Base-by-base conservation (phyloP, 2,329 filamentous ascomycete genomes). In the Xylaria sp. region DNA sequence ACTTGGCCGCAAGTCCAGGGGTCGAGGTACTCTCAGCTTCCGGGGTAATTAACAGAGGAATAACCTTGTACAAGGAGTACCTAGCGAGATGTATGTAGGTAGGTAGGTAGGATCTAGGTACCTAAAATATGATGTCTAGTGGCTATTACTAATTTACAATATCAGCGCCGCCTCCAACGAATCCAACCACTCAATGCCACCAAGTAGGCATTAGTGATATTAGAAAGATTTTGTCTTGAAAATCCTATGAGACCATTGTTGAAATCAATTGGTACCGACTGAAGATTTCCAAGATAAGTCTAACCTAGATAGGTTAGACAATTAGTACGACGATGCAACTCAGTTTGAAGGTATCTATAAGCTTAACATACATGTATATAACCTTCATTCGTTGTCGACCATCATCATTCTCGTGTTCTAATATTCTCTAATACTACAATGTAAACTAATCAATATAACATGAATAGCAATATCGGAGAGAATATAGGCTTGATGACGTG, bases 21-120 rank as follows among this genome's bases (percentile, higher is more conserved):
- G 63, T 46, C 48, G 30, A 55, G 34, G 43, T 12, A 46, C 50
- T 15, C 28, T 15, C 39, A 34, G 32, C 28, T 12, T 9, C 36
- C 12, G 45, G 59, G 50, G 58, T 55, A 67, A 60, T 53, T 63
- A 63, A 59, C 53, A 18, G 13, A 39, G n/a, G n/a, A n/a, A n/a
- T n/a, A n/a, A 50, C 46, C 46, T 50, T 43, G 39, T 43, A n/a
- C 39, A 43, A n/a, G n/a, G n/a, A n/a, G n/a, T n/a, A n/a, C n/a
- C n/a, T n/a, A n/a, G n/a, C n/a, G n/a, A n/a, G n/a, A n/a, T n/a
- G n/a, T n/a, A n/a, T n/a, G n/a, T n/a, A n/a, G n/a, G n/a, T n/a
- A n/a, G n/a, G n/a, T n/a, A n/a, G n/a, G n/a, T n/a, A n/a, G n/a
- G n/a, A n/a, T n/a, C n/a, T n/a, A n/a, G n/a, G n/a, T n/a, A n/a